A percentile compares a stretch with the other conserved stretches of the same genome.
These are phyloP conservation scores for Microdochium paspali DNA, from an alignment of 2,329 filamentous ascomycete species.

Conservation along the genomic window DNA sequence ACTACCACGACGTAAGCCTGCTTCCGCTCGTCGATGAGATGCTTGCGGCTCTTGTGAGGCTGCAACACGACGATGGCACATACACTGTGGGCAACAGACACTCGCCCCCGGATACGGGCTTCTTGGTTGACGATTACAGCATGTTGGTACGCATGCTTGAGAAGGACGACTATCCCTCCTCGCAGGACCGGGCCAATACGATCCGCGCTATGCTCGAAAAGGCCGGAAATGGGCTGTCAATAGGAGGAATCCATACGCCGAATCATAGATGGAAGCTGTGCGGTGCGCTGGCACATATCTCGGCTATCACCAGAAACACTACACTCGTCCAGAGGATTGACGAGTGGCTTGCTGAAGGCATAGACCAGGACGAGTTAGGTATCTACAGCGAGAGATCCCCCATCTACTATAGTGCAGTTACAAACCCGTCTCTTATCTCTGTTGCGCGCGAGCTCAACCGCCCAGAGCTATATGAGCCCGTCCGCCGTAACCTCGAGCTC, in stretches of 20 bases:
- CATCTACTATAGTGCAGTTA: constrained; percentile 9
- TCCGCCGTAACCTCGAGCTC: constrained; percentile 9
- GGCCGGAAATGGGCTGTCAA: constrained; percentile 7
- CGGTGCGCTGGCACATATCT: constrained; percentile 8
- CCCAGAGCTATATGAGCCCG: constrained; percentile 6
- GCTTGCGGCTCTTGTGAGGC: constrained; percentile 5
- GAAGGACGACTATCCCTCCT: constrained; percentile 5
- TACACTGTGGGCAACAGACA: constrained; percentile 10
- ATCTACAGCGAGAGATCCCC: constrained; percentile 10
- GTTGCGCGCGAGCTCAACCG: constrained; percentile 9
- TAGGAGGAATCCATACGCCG: constrained; percentile 9
- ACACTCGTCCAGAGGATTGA: constrained; percentile 6
- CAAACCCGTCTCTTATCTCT: constrained; percentile 9
- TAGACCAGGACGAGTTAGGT: constrained; percentile 10
- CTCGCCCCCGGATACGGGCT: constrained; percentile 10
- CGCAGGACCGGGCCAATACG: constrained; percentile 3
- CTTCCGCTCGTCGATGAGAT: constrained; percentile 8
- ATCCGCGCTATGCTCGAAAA: constrained; percentile 9
- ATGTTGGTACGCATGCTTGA: constrained; percentile 9
- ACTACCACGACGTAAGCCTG: constrained; percentile 7
- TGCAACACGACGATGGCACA: constrained; percentile 9
- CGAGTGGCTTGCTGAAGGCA: constrained; percentile 10
- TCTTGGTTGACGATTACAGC: constrained; percentile 10
- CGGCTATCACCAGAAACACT: constrained; percentile 6
- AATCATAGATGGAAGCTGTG: constrained; percentile 11